phyloP scores from a whole-genome alignment of 108 stramenopile genomes.

The Ochromonas danica region DNA sequence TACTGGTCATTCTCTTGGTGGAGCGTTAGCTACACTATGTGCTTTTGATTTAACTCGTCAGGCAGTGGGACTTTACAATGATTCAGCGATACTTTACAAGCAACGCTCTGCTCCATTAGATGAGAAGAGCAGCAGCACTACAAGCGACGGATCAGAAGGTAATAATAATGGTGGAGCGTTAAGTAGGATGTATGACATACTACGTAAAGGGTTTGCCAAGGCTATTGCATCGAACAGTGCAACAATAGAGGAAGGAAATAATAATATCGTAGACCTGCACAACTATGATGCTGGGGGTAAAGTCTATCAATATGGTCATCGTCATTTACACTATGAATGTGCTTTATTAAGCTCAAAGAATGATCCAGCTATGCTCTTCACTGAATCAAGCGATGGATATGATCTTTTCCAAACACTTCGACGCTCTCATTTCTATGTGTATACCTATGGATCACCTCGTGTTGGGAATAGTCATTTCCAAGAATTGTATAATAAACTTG shows the following conservation, averaged over 20 bases:
- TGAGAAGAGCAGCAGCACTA: not conserved
- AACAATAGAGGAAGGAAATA: not conserved
- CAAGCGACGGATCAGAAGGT: not conserved
- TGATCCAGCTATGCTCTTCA: not conserved
- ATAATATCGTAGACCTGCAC: not conserved
- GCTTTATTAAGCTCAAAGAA: not conserved
- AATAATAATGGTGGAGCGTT: not conserved
- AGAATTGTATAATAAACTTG: not conserved
- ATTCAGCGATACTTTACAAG: not conserved
- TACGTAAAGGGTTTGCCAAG: not conserved
- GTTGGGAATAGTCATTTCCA: not conserved
- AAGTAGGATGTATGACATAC: not conserved
- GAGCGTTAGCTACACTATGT: not conserved
- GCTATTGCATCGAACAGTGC: not conserved
- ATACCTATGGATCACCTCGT: conserved; percentile 5
- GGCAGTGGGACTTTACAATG: not conserved
- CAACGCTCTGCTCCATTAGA: not conserved
- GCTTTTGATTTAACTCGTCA: conserved; percentile 8
- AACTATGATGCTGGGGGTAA: not conserved
- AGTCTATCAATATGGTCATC: not conserved
- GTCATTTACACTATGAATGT: not conserved
- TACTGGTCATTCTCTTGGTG: conserved; percentile 19
- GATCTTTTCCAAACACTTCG: not conserved
- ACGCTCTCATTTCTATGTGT: not conserved
- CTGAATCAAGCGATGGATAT: not conserved